phyloP scores from a whole-genome alignment of 768 basidiomycete genomes.

The Candolleomyces eurysporus region DNA sequence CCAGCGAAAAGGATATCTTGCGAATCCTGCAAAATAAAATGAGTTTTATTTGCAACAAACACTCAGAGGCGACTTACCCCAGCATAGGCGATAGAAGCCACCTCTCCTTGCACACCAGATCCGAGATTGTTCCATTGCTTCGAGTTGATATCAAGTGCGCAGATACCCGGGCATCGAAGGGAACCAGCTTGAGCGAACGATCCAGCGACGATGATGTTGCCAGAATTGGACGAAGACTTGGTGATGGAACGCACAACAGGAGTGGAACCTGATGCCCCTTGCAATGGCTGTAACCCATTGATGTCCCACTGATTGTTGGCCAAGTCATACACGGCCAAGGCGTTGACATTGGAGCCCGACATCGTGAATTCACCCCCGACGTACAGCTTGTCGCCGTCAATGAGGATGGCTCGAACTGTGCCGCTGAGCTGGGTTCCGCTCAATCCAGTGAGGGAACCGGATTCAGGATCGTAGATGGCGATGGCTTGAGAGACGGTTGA shows the following conservation, averaged over 20 bases:
- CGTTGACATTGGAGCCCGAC: constrained; percentile 52
- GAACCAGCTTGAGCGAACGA: constrained; percentile 80
- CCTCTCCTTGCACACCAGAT: constrained; percentile 76
- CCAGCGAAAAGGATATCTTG: constrained; percentile 73
- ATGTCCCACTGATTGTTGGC: constrained; percentile 58
- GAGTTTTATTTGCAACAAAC: constrained; percentile 7
- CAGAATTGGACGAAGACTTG: constrained; percentile 54
- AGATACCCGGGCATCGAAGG: constrained; percentile 73
- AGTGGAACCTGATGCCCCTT: constrained; percentile 47
- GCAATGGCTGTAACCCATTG: constrained; percentile 56
- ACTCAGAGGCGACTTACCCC: constrained; percentile 54
- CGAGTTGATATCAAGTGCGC: constrained; percentile 63
- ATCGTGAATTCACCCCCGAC: constrained; percentile 84
- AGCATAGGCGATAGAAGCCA: constrained; percentile 74
- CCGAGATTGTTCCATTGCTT: constrained; percentile 83
- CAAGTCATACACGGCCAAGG: constrained; percentile 83
- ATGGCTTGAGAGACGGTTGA: constrained; percentile 49
- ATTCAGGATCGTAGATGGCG: constrained; percentile 65
- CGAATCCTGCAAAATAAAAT: constrained; percentile 43
- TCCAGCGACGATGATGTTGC: constrained; percentile 81
- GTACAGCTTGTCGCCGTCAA: constrained; percentile 68
- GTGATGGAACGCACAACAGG: constrained; percentile 75
- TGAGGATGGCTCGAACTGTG: constrained; percentile 71
- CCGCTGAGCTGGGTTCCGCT: constrained; percentile 67
- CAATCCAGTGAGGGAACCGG: constrained; percentile 50